A percentile compares a stretch with the other conserved stretches of the same genome.
Evolutionary conservation across 176 grass and related monocot species (phyloP).

Genomic region (Phoenix dactylifera): DNA sequence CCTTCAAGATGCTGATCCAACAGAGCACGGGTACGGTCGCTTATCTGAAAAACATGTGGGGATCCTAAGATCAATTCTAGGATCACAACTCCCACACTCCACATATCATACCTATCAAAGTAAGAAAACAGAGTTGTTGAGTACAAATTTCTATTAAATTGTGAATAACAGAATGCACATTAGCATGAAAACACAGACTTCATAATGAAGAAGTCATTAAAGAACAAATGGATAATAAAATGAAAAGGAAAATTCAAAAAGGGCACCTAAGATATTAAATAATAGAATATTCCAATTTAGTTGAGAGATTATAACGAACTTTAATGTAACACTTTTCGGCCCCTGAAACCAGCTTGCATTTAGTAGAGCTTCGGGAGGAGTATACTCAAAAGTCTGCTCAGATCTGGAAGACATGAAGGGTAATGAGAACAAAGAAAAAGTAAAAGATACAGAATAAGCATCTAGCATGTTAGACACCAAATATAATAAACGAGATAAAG

Average conservation of each 20-base stretch:
- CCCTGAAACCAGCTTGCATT: constrained; percentile 85
- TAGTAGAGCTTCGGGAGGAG: constrained; percentile 89
- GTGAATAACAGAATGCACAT: too few relatives aligned
- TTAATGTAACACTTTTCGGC: constrained; percentile 61
- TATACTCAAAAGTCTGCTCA: constrained; percentile 93
- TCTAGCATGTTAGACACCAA: too few relatives aligned
- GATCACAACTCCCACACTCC: constrained; percentile 98
- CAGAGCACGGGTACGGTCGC: constrained; percentile 53
- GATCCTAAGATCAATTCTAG: constrained; percentile 92
- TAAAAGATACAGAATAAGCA: too few relatives aligned
- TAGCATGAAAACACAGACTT: too few relatives aligned
- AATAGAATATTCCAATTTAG: constrained; percentile 3
- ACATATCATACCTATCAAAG: constrained; percentile 85
- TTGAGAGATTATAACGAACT: constrained; percentile 40
- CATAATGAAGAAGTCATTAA: not conserved
- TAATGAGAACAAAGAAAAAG: not conserved
- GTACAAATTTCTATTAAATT: too few relatives aligned
- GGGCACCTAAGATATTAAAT: too few relatives aligned
- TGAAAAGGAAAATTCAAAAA: not conserved
- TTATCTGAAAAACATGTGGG: constrained; percentile 91
- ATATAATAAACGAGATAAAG: too few relatives aligned
- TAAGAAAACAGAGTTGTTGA: not conserved
- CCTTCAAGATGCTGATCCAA: constrained; percentile 84
- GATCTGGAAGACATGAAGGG: constrained; percentile 35
- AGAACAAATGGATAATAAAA: not conserved